Conservation (phyloP, 1,284 basidiomycete species). For the Cryptococcus hybrid region DNA sequence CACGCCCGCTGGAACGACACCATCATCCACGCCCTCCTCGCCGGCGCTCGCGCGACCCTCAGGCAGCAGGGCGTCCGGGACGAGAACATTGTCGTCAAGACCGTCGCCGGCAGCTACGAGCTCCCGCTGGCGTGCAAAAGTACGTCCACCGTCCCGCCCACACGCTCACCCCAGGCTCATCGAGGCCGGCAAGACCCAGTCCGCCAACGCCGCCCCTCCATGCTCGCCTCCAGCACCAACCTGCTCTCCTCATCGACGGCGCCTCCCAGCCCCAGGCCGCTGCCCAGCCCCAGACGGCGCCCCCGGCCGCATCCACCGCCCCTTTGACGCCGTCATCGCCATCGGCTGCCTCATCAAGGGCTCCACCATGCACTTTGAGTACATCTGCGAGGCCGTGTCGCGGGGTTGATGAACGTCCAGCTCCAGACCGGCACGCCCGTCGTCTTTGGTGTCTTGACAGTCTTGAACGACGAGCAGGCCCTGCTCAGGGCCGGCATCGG, state of each 20-base stretch:
- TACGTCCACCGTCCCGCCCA: slow-evolving; percentile 5
- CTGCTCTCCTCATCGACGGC: slow-evolving; percentile 69
- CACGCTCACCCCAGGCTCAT: slow-evolving; percentile 16
- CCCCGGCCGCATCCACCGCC: slow-evolving; percentile 55
- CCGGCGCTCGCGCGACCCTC: slow-evolving; percentile 72
- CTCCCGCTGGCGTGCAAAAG: slow-evolving; percentile 84
- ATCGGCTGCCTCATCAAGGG: slow-evolving; percentile 99
- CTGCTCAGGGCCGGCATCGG: slow-evolving; percentile 81
- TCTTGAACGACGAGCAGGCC: slow-evolving; percentile 90
- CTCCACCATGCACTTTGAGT: slow-evolving; percentile 96
- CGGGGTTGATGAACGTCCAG: slow-evolving; percentile 89
- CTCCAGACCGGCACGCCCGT: slow-evolving; percentile 92
- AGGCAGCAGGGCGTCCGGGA: slow-evolving; percentile 82
- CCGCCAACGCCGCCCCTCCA: slow-evolving; percentile 43
- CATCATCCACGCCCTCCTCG: slow-evolving; percentile 79
- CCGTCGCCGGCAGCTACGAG: slow-evolving; percentile 91
- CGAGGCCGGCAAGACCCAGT: slow-evolving; percentile 46
- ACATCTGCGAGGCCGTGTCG: slow-evolving; percentile 91
- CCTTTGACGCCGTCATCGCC: slow-evolving; percentile 93
- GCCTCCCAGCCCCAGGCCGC: slow-evolving; percentile 46
- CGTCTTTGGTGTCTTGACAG: slow-evolving; percentile 94
- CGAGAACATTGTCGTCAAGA: slow-evolving; percentile 84
- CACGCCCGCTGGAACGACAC: slow-evolving; percentile 90
- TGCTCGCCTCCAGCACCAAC: slow-evolving; percentile 43
- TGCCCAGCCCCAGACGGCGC: slow-evolving; percentile 24